Evolutionary conservation across 2,329 filamentous ascomycete genomes (phyloP), one percentile per base, ranked within the genome.

Genomic region (Aspergillus sp.): DNA sequence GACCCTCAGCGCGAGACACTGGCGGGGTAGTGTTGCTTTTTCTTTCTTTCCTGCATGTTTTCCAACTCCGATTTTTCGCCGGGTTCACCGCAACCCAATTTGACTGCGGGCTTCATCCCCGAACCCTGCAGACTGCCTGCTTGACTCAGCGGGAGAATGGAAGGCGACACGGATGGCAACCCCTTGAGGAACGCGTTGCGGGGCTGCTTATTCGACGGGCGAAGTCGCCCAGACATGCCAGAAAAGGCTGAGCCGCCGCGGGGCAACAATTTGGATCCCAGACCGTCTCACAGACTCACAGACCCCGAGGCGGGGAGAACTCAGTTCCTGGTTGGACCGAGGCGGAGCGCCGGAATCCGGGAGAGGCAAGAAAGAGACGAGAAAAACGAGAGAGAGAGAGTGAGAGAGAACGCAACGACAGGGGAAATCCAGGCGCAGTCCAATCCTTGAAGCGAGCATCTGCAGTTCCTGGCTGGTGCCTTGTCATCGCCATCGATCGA

Each of bases 171-270:
- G 36, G 36, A 42, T 42, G 36, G 36, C 32, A 14, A 36, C 36
- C 6, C 36, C 36, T 42, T n/a, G 36, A 42, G 36, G 36, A 42
- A 42, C 36, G 12, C 36, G 36, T 42, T 42, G 36, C 36, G 36
- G 39, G 57, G 57, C 47, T 49, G 53, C 56, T 50, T 39, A 58
- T 58, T 58, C 56, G 56, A 58, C 51, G 45, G 46, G 31, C 49
- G 31, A 32, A 29, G 18, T 51, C 45, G 49, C 55, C 49, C 32
- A 57, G 49, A 57, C 49, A 36, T 45, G 32, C n/a, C 10, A 10
- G 20, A 22, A 56, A 56, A 36, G 45, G 45, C 54, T 50, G 45
- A 55, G n/a, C 47, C 12, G 46, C 54, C 55, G 55, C 36, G 55
- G 55, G 55, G 55, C 55, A 56, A 31, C n/a, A 26, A 39, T 50